These are phyloP conservation scores for Penstemon barbatus DNA, from an alignment of 257 asterid species.

Conservation along the genomic window DNA sequence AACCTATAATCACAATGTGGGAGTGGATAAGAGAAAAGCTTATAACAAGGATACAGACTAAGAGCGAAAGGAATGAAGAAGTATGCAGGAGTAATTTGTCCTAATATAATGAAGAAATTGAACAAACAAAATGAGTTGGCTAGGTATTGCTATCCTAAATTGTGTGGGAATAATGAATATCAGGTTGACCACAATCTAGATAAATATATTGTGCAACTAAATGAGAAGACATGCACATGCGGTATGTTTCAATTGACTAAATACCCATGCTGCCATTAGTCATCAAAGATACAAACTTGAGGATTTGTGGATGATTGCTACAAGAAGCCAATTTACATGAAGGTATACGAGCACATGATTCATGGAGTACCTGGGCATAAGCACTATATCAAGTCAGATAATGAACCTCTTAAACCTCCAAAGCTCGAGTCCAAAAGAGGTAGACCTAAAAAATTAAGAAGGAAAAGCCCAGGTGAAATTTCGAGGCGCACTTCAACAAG, in stretches of 20 bases:
- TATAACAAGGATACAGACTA: background rate
- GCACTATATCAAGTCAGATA: background rate
- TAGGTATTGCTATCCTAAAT: no score
- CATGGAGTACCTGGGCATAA: constrained; percentile 9
- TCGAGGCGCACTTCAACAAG: background rate
- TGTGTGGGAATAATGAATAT: background rate
- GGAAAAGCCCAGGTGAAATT: no score
- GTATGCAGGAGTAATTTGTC: no score
- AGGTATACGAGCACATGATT: background rate
- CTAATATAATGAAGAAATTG: no score
- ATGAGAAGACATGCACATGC: background rate
- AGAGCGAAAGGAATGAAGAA: background rate
- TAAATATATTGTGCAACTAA: background rate
- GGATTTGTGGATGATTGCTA: background rate
- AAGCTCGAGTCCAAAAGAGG: background rate
- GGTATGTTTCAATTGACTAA: constrained; percentile 2
- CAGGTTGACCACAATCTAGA: background rate
- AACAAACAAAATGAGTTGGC: no score
- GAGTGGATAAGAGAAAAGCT: background rate
- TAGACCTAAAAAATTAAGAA: no score
- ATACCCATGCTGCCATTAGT: background rate
- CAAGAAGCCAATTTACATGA: background rate
- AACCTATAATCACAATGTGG: background rate
- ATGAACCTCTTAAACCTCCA: background rate
- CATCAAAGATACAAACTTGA: background rate